These are phyloP conservation scores for Neurospora sp. DNA, from an alignment of 495 filamentous ascomycete genomes.

Conservation along the genomic window DNA sequence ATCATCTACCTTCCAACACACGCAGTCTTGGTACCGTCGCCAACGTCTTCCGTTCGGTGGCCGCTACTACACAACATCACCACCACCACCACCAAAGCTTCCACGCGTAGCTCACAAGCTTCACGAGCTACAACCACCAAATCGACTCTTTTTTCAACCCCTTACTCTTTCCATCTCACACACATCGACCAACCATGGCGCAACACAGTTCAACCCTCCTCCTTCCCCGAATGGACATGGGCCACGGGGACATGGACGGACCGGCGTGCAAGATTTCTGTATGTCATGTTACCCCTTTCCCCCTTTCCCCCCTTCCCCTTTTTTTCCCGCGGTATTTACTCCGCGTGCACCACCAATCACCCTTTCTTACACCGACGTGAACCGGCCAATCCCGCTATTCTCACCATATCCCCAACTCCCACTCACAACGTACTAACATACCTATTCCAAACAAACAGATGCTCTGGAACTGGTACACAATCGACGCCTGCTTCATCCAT, in stretches of 20 bases:
- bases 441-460: conserved; percentile 30
- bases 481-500: conserved; percentile 42
- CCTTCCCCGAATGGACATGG: conserved; percentile 1
- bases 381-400: neutral
- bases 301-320: neutral
- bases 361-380: neutral
- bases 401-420: neutral
- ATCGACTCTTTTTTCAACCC: neutral
- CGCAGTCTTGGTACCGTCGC: neutral
- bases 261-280: conserved; percentile 15
- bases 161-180: neutral
- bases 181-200: neutral
- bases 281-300: neutral
- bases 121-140: neutral
- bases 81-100: neutral
- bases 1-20: neutral
- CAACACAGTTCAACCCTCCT: neutral
- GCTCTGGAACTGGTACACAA: conserved; percentile 51
- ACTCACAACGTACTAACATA: neutral
- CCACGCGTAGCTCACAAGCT: neutral
- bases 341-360: neutral
- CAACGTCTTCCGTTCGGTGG: no score
- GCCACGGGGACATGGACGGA: conserved; percentile 8
- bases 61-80: neutral
- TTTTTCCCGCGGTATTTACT: neutral